Evolutionary conservation across 441 rosid species (phyloP), one percentile per base, ranked within the genome.

Genomic region (Erysimum pusillum): DNA sequence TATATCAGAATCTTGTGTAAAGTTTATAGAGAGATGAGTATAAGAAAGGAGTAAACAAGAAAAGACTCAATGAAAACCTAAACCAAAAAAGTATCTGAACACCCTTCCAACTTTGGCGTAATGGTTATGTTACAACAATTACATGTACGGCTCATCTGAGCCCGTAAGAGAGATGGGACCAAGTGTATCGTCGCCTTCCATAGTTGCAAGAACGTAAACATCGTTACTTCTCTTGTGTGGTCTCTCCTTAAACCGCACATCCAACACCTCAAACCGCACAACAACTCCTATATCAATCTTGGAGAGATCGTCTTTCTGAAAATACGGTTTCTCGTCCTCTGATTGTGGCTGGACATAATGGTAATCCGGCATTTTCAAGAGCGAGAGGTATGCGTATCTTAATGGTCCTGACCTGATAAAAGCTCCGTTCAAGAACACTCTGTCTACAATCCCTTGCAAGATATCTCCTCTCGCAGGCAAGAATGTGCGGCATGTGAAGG

Each of bases 401-500:
- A 79, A 72, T 25, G 79, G 82, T 10, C 82, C 79, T 0, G 76
- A 69, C 4, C 14, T 58, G 9, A 79, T 68, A 10, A 70, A 64
- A 38, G 11, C 82, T 31, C 76, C 82, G 15, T 34, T 41, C 56
- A n/a, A 35, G 8, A 34, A 17, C 1, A 79, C 45, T 20, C 34
- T 65, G 6, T 3, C 9, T 7, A 79, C 82, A 42, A 46, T 18
- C 34, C 82, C 82, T 65, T 75, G 54, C 79, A 79, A 63, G 65
- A 75, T 42, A 49, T 75, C 73, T 63, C 82, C 82, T 46, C 14
- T 42, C 9, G 20, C n/a, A 39, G 82, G 82, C 44, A 79, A 57
- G 79, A 79, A 79, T 14, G 79, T 74, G 28, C 79, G 82, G 69
- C 82, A 79, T 57, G 72, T 79, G 79, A 79, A 79, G n/a, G 69